Base-by-base conservation (phyloP, 2,329 filamentous ascomycete genomes). In the Juglanconis sp. region DNA sequence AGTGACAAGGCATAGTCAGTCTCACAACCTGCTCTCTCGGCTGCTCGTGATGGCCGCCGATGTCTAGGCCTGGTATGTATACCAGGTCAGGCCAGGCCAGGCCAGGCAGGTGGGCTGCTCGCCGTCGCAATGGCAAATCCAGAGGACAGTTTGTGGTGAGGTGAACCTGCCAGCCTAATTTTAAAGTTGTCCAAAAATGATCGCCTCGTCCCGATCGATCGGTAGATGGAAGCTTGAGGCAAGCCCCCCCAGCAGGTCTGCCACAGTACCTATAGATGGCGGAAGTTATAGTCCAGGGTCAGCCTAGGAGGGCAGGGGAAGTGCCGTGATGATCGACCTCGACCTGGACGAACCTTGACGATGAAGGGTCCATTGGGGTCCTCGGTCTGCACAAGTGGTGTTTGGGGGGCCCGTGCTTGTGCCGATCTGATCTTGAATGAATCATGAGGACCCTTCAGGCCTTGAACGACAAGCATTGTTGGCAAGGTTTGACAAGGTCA, bases 291-390 rank as follows among this genome's bases (percentile, higher is more conserved):
- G 4, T 24, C 34, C 36, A 44, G 38, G 30, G 35, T 53, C 36
- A 5, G 34, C 50, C 34, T 31, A 53, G 34, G 36, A 3, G 17
- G 35, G n/a, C 34, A 53, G 17, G 35, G 50, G 7, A 38, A 38
- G 51, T 42, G 51, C 36, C 38, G 51, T 31, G 51, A 31, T 32
- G 49, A 38, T 17, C 48, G 44, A 17, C 17, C 5, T 47, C 30
- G 49, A 52, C 49, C 49, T 50, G n/a, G 48, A 49, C 47, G 24
- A 24, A 24, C 24, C 49, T 35, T 51, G 49, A 38, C n/a, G 34
- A 52, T 35, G 49, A 52, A 52, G 49, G 49, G 34, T 52, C 49
- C 49, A 52, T 52, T 13, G 49, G 34, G 49, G 49, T 52, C 34
- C 9, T 52, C 32, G 34, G 24, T 24, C 24, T 24, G 24, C 24